phyloP scores from a whole-genome alignment of 2,329 filamentous ascomycete genomes.

The Elsinoe australis region DNA sequence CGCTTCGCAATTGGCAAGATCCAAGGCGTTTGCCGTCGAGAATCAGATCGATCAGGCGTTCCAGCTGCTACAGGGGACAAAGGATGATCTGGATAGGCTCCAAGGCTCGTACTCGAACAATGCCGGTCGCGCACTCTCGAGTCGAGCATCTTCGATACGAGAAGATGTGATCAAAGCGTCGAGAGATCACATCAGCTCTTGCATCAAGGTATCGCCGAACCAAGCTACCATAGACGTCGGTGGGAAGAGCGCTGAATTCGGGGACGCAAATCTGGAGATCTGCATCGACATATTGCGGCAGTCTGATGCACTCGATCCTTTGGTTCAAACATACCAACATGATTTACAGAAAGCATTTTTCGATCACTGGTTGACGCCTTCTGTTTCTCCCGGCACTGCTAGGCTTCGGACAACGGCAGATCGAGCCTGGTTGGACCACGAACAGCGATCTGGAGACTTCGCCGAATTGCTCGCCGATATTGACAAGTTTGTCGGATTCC shows the following conservation, averaged over 20 bases:
- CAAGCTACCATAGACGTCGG: background rate
- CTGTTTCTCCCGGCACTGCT: background rate
- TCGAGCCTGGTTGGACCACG: slow-evolving; percentile 2
- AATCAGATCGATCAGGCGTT: slow-evolving; percentile 43
- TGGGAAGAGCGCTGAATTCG: background rate
- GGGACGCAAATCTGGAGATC: slow-evolving; percentile 35
- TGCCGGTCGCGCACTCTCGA: slow-evolving; percentile 8
- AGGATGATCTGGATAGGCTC: slow-evolving; percentile 33
- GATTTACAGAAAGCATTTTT: slow-evolving; percentile 7
- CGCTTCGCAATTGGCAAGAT: slow-evolving; percentile 41
- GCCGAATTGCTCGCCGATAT: slow-evolving; percentile 38
- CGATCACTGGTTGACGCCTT: background rate
- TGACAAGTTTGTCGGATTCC: slow-evolving; percentile 41
- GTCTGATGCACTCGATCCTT: background rate
- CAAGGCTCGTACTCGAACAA: slow-evolving; percentile 8
- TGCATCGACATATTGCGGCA: slow-evolving; percentile 24
- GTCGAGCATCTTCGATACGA: slow-evolving; percentile 1
- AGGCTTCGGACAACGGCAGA: background rate
- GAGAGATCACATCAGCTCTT: background rate
- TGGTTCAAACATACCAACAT: background rate
- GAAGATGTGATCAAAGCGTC: slow-evolving; percentile 1
- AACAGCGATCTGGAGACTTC: background rate
- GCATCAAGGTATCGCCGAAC: slow-evolving; percentile 2
- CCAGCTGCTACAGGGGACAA: slow-evolving; percentile 40
- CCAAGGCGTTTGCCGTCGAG: slow-evolving; percentile 34